Evolutionary conservation across 2,329 filamentous ascomycete species (phyloP), one percentile per base, ranked within the genome.

Genomic region (Fusarium pilosicola): DNA sequence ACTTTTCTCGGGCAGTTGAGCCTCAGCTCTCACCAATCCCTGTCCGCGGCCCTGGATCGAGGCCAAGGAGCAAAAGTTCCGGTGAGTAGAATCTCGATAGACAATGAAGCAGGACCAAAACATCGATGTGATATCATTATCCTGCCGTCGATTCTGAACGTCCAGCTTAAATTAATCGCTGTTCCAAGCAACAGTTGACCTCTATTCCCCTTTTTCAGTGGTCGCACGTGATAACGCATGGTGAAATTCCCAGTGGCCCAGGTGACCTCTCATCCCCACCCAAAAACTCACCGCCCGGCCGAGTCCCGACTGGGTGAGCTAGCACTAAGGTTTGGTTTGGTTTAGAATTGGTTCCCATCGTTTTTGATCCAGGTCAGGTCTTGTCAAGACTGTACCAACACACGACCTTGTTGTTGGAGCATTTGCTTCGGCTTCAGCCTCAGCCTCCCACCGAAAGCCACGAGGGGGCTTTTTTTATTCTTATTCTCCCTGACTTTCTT

Each of bases 261-360:
- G 76, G 74, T 77, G 76, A 77, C 76, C 76, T 73, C 63, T 70
- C 65, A 63, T 70, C 76, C 68, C 76, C 76, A 77, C 73, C 60
- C 45, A 48, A 69, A 71, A 75, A 71, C 70, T 73, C 73, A 75
- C 76, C 69, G 75, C 76, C 71, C 74, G 71, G 74, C 71, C 75
- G 74, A 76, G 71, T 74, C 74, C 75, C 72, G 51, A 74, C 65
- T 73, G 65, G 73, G 65, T 51, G 57, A 65, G 48, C 44, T 63
- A 63, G 22, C 42, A 62, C 59, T 39, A 74, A 62, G 54, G 57
- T 60, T 62, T 49, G 48, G 57, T 60, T 62, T 49, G 55, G 48
- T 56, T 67, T 56, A 34, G 61, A 61, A 45, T 46, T 38, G 34
- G 51, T 28, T 55, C 30, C 36, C 41, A 67, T 61, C 44, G 41